Conservation (phyloP, 2,329 filamentous ascomycete species). For the Apiospora sp. region DNA sequence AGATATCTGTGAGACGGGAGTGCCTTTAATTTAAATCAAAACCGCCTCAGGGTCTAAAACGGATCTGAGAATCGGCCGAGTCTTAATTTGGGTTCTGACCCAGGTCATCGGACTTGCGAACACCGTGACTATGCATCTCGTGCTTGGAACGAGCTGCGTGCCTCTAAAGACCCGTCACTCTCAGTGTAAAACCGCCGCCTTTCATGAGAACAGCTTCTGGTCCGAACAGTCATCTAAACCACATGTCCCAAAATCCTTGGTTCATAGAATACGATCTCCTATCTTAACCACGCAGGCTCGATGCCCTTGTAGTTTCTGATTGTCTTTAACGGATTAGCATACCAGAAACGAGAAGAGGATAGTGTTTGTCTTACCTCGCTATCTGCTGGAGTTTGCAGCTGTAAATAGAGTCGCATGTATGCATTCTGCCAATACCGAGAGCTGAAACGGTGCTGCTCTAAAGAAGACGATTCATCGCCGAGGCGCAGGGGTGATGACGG, state of each 20-base stretch:
- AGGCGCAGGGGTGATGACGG: background rate
- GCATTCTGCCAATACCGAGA: background rate
- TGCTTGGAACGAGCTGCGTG: background rate
- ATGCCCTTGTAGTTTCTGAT: background rate
- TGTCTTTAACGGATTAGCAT: background rate
- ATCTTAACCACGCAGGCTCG: background rate
- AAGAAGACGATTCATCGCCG: background rate
- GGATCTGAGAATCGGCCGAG: background rate
- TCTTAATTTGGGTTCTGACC: background rate
- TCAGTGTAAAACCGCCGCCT: background rate
- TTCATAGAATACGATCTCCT: background rate
- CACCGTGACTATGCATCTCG: background rate
- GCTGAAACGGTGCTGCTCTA: constrained; percentile 1
- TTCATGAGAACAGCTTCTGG: background rate
- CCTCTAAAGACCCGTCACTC: background rate
- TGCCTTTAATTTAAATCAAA: background rate
- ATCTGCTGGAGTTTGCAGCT: background rate
- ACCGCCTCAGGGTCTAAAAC: background rate
- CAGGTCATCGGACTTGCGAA: background rate
- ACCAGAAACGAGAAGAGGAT: background rate
- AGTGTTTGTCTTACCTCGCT: background rate
- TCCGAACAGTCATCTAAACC: background rate
- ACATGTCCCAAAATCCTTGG: background rate
- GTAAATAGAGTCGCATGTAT: background rate
- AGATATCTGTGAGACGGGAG: background rate